These are phyloP conservation scores for Aquanectria penicillioides DNA, from an alignment of 2,329 filamentous ascomycete genomes.

Conservation along the genomic window DNA sequence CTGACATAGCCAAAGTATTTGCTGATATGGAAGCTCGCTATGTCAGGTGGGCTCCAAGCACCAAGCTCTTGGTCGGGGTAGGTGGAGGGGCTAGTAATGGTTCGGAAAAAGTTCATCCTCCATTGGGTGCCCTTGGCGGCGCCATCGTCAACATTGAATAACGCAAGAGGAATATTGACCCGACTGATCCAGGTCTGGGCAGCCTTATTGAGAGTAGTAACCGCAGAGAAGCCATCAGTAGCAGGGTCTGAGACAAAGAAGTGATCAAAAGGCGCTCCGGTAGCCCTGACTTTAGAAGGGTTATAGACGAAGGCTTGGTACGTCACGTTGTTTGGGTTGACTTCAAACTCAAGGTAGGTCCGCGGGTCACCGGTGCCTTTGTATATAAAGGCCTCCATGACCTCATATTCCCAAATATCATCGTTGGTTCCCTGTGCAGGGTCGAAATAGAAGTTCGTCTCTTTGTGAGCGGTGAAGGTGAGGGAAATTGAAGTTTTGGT, in stretches of 20 bases:
- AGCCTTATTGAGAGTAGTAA: conserved; percentile 50
- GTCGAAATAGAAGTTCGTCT: conserved; percentile 59
- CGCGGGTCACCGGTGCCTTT: conserved; percentile 56
- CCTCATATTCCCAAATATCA: conserved; percentile 59
- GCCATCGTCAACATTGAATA: conserved; percentile 60
- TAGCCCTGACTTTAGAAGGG: conserved; percentile 55
- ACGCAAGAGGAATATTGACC: conserved; percentile 55
- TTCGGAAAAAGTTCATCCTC: conserved; percentile 65
- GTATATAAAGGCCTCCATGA: conserved; percentile 62
- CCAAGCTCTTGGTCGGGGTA: conserved; percentile 57
- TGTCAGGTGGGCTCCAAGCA: conserved; percentile 57
- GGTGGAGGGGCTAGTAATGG: conserved; percentile 52
- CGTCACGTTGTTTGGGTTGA: conserved; percentile 61
- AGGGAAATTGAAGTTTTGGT: conserved; percentile 51
- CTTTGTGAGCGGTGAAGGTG: conserved; percentile 56
- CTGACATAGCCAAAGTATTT: conserved; percentile 55
- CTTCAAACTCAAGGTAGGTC: conserved; percentile 62
- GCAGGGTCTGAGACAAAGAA: conserved; percentile 53
- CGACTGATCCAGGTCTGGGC: conserved; percentile 53
- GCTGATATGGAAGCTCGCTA: conserved; percentile 60
- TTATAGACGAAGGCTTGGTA: conserved; percentile 64
- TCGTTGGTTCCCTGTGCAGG: conserved; percentile 54
- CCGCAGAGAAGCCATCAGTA: conserved; percentile 52
- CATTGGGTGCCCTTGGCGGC: conserved; percentile 55
- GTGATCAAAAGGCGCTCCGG: conserved; percentile 55